phyloP scores from a whole-genome alignment of 495 filamentous ascomycete species.

The Podospora fimiseda region DNA sequence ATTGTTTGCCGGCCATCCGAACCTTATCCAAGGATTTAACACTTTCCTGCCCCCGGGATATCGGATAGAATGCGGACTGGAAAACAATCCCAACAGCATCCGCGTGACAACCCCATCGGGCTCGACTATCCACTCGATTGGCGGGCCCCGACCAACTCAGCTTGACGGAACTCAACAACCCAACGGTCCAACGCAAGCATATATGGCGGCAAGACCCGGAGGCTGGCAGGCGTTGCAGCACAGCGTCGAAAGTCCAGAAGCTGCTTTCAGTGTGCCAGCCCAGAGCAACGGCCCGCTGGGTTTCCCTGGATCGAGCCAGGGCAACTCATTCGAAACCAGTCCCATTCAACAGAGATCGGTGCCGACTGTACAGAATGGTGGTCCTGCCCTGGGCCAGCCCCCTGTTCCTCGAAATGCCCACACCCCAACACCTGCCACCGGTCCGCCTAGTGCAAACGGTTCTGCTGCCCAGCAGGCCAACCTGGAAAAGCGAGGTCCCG shows the following conservation, averaged over 20 bases:
- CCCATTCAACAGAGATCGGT: slow-evolving; percentile 77
- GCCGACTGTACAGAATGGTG: slow-evolving; percentile 63
- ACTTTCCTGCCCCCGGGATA: slow-evolving; percentile 97
- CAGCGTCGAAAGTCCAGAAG: slow-evolving; percentile 50
- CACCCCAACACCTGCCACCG: slow-evolving; percentile 45
- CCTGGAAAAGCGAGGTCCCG: slow-evolving; percentile 81
- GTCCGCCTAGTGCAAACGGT: slow-evolving; percentile 36
- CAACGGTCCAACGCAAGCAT: slow-evolving; percentile 28
- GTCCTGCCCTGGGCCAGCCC: slow-evolving; percentile 28
- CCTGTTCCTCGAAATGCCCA: slow-evolving; percentile 40
- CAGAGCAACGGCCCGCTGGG: slow-evolving; percentile 36
- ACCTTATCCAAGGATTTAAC: slow-evolving; percentile 97
- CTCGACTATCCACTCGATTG: slow-evolving; percentile 51
- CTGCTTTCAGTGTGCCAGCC: slow-evolving; percentile 44
- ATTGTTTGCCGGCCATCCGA: slow-evolving; percentile 95
- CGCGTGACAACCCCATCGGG: slow-evolving; percentile 96
- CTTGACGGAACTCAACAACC: slow-evolving; percentile 35
- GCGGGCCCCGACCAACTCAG: slow-evolving; percentile 36
- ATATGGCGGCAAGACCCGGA: slow-evolving; percentile 25
- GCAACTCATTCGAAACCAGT: slow-evolving; percentile 44
- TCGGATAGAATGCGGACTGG: slow-evolving; percentile 89
- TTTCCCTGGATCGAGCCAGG: slow-evolving; percentile 40
- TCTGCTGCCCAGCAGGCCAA: slow-evolving; percentile 46
- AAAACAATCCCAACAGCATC: slow-evolving; percentile 89
- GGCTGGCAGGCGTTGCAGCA: slow-evolving; percentile 51